Percentiles rank a stretch among this genome's conserved stretches.
Evolutionary conservation across 352 stramenopile species (phyloP).

Genomic region (Phytophthora chlamydospora): DNA sequence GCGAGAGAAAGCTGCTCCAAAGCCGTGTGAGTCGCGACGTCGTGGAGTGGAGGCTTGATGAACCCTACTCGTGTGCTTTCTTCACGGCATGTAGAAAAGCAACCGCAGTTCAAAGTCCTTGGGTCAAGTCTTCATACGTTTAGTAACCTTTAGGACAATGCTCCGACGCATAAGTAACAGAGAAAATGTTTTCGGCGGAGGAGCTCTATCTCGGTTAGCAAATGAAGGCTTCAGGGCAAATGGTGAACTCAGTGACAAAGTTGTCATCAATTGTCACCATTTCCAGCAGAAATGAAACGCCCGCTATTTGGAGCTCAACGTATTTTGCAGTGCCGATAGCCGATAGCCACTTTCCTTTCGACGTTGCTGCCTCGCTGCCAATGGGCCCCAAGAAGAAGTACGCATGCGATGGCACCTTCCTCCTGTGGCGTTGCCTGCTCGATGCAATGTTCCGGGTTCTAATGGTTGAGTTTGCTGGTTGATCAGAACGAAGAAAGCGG

Average conservation of each 20-base stretch:
- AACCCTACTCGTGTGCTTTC: background rate
- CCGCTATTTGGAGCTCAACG: slow-evolving; percentile 13
- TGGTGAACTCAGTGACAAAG: no score
- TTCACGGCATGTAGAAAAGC: slow-evolving; percentile 7
- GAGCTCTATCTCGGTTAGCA: no score
- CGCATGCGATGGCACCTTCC: slow-evolving; percentile 5
- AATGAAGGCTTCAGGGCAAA: no score
- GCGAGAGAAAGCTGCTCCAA: slow-evolving; percentile 16
- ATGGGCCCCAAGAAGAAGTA: slow-evolving; percentile 61
- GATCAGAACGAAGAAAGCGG: slow-evolving; percentile 35
- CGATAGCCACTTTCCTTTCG: no score
- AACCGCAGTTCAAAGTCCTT: slow-evolving; percentile 8
- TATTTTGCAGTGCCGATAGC: no score
- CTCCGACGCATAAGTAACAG: no score
- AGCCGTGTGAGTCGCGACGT: slow-evolving; percentile 17
- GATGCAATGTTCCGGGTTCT: no score
- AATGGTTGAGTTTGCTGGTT: background rate
- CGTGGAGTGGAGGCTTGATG: slow-evolving; percentile 3
- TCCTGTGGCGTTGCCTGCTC: background rate
- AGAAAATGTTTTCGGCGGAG: no score
- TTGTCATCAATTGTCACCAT: no score
- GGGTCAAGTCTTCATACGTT: background rate
- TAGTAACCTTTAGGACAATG: no score
- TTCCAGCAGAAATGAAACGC: background rate
- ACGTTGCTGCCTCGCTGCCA: background rate